Conservation (phyloP, 176 grass and related monocot genomes). For the Carex pumila region DNA sequence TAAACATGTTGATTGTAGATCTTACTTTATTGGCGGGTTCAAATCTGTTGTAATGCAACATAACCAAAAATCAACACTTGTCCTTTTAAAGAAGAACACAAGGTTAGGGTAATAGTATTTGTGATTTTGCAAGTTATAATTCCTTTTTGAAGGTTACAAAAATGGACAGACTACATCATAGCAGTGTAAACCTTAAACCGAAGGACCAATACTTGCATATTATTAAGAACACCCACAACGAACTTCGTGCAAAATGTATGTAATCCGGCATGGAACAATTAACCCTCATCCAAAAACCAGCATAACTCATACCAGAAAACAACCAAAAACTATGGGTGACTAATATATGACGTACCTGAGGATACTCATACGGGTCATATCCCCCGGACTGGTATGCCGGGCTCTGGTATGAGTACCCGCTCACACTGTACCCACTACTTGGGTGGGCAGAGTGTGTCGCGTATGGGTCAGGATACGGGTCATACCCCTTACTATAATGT, state of each 20-base stretch:
- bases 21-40: too few relatives aligned
- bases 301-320: neutral
- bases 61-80: neutral
- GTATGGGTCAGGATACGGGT: neutral
- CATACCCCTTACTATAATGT: neutral
- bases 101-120: too few relatives aligned
- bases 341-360: constrained; percentile 1
- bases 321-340: neutral
- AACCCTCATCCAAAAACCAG: neutral
- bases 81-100: too few relatives aligned
- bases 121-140: neutral
- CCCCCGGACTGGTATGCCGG: neutral
- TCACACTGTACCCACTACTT: neutral
- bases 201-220: neutral
- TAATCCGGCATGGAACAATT: neutral
- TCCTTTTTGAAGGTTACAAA: neutral
- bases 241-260: neutral
- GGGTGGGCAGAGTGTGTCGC: neutral
- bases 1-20: too few relatives aligned
- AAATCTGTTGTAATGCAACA: neutral
- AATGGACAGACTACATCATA: neutral
- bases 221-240: neutral
- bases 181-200: neutral
- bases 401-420: neutral
- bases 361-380: neutral